phyloP scores from a whole-genome alignment of 495 filamentous ascomycete species.

The Usnea hakonensis region DNA sequence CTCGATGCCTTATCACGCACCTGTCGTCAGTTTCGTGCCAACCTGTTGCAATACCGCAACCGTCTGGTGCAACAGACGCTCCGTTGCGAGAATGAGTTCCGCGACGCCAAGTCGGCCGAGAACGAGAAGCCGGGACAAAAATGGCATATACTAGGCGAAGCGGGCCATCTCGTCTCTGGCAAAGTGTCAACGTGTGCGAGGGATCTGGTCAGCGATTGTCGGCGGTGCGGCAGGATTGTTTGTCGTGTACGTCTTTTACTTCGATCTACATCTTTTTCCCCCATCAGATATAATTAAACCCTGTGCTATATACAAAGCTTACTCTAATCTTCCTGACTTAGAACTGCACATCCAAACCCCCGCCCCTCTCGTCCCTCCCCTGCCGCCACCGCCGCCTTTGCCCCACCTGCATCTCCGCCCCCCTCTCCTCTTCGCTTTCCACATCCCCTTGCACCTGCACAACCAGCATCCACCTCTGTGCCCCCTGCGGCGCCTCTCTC shows the following conservation, averaged over 20 bases:
- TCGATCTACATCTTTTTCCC: background rate
- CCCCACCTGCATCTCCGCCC: constrained; percentile 57
- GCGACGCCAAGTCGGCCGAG: background rate
- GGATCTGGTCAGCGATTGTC: constrained; percentile 77
- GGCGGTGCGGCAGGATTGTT: constrained; percentile 64
- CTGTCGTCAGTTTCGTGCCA: constrained; percentile 69
- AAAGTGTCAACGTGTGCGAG: constrained; percentile 70
- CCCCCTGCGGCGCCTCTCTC: constrained; percentile 64
- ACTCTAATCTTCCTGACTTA: constrained; percentile 24
- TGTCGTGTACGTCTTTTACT: constrained; percentile 56
- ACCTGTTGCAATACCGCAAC: constrained; percentile 65
- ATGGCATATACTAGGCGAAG: constrained; percentile 33
- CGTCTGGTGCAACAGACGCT: constrained; percentile 65
- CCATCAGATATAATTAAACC: background rate
- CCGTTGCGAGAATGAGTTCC: constrained; percentile 63
- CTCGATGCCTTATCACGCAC: constrained; percentile 72
- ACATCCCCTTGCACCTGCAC: constrained; percentile 58
- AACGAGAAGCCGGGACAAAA: constrained; percentile 21
- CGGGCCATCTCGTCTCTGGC: constrained; percentile 47
- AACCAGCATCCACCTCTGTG: constrained; percentile 68
- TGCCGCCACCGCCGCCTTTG: constrained; percentile 75
- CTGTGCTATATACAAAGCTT: background rate
- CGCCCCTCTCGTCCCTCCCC: constrained; percentile 49
- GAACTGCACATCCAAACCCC: constrained; percentile 82
- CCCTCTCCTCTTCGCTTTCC: constrained; percentile 39